Evolutionary conservation across 768 basidiomycete species (phyloP), one percentile per base, ranked within the genome.

Genomic region (Tylopilus felleus): DNA sequence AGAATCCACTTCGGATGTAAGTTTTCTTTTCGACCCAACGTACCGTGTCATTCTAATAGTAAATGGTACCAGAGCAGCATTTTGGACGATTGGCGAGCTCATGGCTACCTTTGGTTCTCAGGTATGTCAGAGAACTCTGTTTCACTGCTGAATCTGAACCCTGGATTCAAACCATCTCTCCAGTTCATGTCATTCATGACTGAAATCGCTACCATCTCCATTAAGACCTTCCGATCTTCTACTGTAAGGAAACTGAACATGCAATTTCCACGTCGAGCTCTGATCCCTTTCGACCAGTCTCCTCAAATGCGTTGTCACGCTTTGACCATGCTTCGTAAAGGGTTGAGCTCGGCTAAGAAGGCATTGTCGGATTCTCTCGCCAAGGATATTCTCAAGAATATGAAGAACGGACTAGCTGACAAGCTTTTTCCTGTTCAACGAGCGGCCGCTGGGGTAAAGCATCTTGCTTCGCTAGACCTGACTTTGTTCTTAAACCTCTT

Each of bases 141-240:
- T n/a, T 22, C 9, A 13, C 25, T 23, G 27, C n/a, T 43, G 38
- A 50, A 8, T 21, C n/a, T 43, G 35, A 51, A 7, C 6, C 27
- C 38, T 43, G 17, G 27, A 17, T 43, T 49, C 40, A 21, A 55
- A n/a, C 39, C 12, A 33, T 35, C 17, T 27, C 29, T 46, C 2
- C 58, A 98, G 92, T 85, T 94, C 67, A 96, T 98, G 94, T 97
- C 94, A 0, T 88, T 94, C 61, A 88, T 95, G 84, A 80, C 86
- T 27, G 96, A 98, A 66, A 88, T 95, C 31, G 74, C 82, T 19
- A 73, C 77, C 2, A 75, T 83, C 0, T 76, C 85, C 0, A 69
- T 90, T 40, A 92, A 85, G 67, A 81, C 86, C 0, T 78, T 81
- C 60, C 88, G 81, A 56, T 82, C 86, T 9, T 93, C 90, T 29